Evolutionary conservation across 1,284 basidiomycete genomes (phyloP).

Genomic region (Trichosporon faecale): DNA sequence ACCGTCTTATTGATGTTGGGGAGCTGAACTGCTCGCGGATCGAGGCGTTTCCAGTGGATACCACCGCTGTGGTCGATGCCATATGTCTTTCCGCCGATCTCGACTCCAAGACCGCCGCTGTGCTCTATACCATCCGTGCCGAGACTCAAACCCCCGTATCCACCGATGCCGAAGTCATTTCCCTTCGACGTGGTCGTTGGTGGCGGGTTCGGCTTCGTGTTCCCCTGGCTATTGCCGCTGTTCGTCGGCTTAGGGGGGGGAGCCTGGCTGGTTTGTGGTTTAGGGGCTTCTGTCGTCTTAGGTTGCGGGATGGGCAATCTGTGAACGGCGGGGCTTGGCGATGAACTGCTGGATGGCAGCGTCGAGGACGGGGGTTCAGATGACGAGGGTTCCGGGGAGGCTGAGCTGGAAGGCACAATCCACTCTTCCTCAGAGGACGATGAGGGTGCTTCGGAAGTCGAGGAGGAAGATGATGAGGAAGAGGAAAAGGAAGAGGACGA

Average conservation of each 20-base stretch:
- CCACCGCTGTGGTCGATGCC: background rate
- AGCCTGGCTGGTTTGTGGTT: background rate
- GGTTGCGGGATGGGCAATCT: background rate
- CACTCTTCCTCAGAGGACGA: background rate
- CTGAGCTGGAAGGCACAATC: background rate
- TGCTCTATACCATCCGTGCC: background rate
- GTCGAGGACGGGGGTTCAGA: background rate
- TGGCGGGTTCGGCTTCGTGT: background rate
- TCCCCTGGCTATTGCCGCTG: background rate
- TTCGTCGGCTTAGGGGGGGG: background rate
- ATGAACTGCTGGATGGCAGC: background rate
- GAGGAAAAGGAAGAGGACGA: background rate
- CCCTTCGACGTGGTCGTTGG: background rate
- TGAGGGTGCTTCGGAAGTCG: background rate
- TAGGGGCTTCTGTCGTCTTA: background rate
- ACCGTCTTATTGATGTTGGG: background rate
- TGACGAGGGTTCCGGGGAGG: background rate
- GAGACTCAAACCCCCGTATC: background rate
- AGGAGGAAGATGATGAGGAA: background rate
- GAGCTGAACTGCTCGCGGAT: background rate
- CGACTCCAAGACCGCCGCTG: background rate
- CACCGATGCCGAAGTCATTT: background rate
- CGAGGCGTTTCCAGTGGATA: background rate
- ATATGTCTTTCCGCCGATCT: background rate
- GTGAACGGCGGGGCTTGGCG: background rate